These are phyloP conservation scores for Sphaerulina musiva DNA, from an alignment of 2,329 filamentous ascomycete genomes.

Conservation along the genomic window DNA sequence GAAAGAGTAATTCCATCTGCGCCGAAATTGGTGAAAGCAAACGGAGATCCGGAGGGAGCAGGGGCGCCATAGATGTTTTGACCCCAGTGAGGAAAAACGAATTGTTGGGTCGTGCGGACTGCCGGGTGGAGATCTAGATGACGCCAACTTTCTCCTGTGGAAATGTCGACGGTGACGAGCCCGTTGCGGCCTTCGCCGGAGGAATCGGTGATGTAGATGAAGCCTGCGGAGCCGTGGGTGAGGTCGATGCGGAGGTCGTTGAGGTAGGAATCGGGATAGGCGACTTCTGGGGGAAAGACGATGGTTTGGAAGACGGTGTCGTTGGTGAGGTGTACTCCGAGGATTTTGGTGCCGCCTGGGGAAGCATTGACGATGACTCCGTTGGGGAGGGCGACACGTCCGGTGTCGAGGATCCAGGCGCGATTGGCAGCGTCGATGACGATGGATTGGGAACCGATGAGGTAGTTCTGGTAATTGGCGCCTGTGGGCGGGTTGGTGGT, in stretches of 20 bases:
- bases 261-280: constrained; percentile 45
- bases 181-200: constrained; percentile 45
- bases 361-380: constrained; percentile 42
- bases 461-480: constrained; percentile 44
- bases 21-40: constrained; percentile 41
- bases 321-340: constrained; percentile 44
- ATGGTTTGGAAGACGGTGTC: constrained; percentile 47
- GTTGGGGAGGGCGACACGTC: constrained; percentile 39
- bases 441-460: constrained; percentile 49
- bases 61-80: constrained; percentile 40
- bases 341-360: constrained; percentile 47
- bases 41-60: constrained; percentile 30
- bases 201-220: constrained; percentile 51
- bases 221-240: constrained; percentile 39
- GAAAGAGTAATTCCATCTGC: constrained; percentile 48
- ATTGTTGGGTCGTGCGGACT: constrained; percentile 41
- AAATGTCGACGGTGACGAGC: constrained; percentile 47
- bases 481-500: constrained; percentile 42
- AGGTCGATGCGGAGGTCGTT: constrained; percentile 52
- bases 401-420: constrained; percentile 51
- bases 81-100: constrained; percentile 47
- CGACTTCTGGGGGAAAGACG: constrained; percentile 44
- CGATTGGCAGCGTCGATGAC: constrained; percentile 47
- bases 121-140: constrained; percentile 41
- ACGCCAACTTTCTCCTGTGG: constrained; percentile 45